A percentile compares a stretch with the other conserved stretches of the same genome.
Evolutionary conservation across 306 rosid species (phyloP).

Genomic region (Carpinus viminea): DNA sequence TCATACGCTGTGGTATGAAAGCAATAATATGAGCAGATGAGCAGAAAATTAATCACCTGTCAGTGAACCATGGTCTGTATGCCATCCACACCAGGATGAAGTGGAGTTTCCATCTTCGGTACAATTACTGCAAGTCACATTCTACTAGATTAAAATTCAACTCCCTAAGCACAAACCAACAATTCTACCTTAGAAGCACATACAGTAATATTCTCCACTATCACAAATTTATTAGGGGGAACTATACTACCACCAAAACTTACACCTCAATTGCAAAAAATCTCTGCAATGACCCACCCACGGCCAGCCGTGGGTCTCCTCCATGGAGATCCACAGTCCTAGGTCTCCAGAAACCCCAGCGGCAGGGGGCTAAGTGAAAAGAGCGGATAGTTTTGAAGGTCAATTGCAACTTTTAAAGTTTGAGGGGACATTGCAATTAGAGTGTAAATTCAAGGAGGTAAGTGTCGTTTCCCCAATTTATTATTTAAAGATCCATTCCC

Average conservation of each 20-base stretch:
- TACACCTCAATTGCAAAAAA: no score
- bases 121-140: constrained; percentile 49
- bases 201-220: constrained; percentile 7
- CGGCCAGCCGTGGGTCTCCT: no score
- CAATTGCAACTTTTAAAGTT: no score
- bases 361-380: no score
- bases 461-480: neutral
- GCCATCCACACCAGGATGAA: constrained; percentile 99
- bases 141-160: constrained; percentile 22
- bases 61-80: constrained; percentile 93
- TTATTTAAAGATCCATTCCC: neutral
- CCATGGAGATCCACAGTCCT: no score
- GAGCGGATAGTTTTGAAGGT: no score
- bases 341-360: no score
- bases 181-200: constrained; percentile 3
- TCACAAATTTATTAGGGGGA: no score
- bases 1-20: neutral
- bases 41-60: constrained; percentile 61
- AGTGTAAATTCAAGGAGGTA: no score
- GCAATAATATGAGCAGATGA: neutral
- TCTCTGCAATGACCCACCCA: no score
- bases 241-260: no score
- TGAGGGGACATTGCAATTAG: no score
- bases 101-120: constrained; percentile 42
- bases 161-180: constrained; percentile 19